Evolutionary conservation across 140 eudicot genomes (phyloP).

Genomic region (Senecio squalidus): DNA sequence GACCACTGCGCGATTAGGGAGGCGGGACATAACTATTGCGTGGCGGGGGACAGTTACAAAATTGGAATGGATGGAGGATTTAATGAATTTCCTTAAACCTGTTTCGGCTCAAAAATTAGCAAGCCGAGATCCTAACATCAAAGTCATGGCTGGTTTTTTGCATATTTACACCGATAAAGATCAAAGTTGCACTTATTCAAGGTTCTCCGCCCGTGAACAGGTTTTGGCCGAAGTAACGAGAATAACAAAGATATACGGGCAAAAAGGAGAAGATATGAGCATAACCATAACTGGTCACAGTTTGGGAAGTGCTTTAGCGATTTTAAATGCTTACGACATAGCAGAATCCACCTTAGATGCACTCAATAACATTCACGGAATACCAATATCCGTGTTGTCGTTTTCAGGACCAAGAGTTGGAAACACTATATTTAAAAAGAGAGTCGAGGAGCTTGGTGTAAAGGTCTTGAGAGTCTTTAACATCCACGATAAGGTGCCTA

Average conservation of each 20-base stretch:
- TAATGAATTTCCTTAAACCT: conserved; percentile 35
- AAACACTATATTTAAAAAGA: conserved; percentile 41
- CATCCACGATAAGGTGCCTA: conserved; percentile 52
- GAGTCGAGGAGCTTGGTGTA: conserved; percentile 50
- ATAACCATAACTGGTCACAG: conserved; percentile 71
- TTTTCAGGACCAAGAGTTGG: conserved; percentile 81
- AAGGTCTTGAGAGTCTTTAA: conserved; percentile 62
- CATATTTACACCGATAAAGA: conserved; percentile 46
- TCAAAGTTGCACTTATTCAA: conserved; percentile 30
- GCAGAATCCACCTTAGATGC: conserved; percentile 45
- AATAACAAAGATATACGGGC: conserved; percentile 24
- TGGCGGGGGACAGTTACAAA: conserved; percentile 69
- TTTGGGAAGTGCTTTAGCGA: conserved; percentile 58
- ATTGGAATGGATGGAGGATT: conserved; percentile 42
- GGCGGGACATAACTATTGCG: conserved; percentile 56
- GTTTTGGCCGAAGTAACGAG: conserved; percentile 45
- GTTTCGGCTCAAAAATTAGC: conserved; percentile 31
- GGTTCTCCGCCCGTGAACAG: conserved; percentile 55
- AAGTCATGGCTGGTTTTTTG: conserved; percentile 54
- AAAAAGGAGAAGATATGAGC: conserved; percentile 41
- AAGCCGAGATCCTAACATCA: conserved; percentile 31
- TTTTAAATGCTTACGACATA: conserved; percentile 53
- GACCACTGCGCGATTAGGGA: conserved; percentile 42
- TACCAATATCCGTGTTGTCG: conserved; percentile 50
- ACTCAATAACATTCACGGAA: conserved; percentile 20